Percentiles rank a stretch among this genome's conserved stretches.
phyloP scores from a whole-genome alignment of 306 rosid genomes.

The Canavalia ensiformis region DNA sequence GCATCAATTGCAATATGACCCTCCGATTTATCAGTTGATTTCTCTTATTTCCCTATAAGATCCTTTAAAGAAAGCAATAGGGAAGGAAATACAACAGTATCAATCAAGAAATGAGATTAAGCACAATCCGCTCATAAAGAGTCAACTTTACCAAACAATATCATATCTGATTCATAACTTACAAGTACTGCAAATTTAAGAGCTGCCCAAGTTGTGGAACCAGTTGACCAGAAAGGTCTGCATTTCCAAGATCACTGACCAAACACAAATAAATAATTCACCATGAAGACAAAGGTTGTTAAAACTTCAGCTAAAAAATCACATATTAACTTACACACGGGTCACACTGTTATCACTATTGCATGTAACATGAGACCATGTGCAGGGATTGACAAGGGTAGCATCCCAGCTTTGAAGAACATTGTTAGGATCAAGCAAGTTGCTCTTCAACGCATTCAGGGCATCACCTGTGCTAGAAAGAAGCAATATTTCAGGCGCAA shows the following conservation, averaged over 20 bases:
- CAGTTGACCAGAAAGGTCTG: conserved; percentile 82
- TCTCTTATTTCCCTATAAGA: conserved; percentile 1
- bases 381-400: conserved; percentile 93
- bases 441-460: conserved; percentile 80
- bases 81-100: conserved; percentile 6
- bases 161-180: conserved; percentile 52
- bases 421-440: conserved; percentile 83
- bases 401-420: conserved; percentile 96
- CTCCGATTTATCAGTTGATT: conserved; percentile 3
- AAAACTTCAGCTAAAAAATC: conserved; percentile 3
- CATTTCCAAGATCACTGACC: conserved; percentile 94
- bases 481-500: conserved; percentile 45
- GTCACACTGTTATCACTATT: conserved; percentile 82
- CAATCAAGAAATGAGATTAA: neutral
- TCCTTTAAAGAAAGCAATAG: conserved; percentile 5
- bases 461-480: conserved; percentile 78
- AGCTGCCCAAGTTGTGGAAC: conserved; percentile 85
- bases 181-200: conserved; percentile 86
- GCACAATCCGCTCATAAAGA: conserved; percentile 15
- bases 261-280: conserved; percentile 45
- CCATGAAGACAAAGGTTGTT: neutral
- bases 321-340: conserved; percentile 80
- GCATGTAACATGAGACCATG: conserved; percentile 97
- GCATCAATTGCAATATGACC: conserved; percentile 1
- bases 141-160: conserved; percentile 19